Evolutionary conservation across 2,329 filamentous ascomycete species (phyloP).

Genomic region (Malbranchea zuffiana): DNA sequence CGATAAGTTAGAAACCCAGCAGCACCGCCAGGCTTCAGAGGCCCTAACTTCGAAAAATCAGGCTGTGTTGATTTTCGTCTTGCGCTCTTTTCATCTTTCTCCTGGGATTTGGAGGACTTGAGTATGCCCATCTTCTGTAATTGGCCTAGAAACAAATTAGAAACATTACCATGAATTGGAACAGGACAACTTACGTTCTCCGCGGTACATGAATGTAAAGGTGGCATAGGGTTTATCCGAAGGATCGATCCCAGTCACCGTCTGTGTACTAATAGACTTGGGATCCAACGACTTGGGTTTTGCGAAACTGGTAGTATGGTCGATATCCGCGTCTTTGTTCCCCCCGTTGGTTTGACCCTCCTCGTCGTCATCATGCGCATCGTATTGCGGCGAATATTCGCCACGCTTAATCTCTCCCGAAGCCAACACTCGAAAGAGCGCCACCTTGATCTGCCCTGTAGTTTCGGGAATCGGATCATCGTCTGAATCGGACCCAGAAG

Average conservation of each 20-base stretch:
- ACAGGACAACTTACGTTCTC: constrained; percentile 60
- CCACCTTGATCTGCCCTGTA: constrained; percentile 94
- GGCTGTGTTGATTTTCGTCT: constrained; percentile 75
- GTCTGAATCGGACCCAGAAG: constrained; percentile 58
- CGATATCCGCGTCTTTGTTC: constrained; percentile 65
- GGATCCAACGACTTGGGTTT: constrained; percentile 93
- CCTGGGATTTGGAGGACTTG: constrained; percentile 51
- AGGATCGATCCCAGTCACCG: constrained; percentile 94
- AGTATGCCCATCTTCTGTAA: constrained; percentile 92
- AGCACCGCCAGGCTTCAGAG: constrained; percentile 74
- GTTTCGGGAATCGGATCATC: constrained; percentile 81
- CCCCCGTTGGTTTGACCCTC: constrained; percentile 34
- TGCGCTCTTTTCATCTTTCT: constrained; percentile 48
- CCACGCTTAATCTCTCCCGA: constrained; percentile 96
- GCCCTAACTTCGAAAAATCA: constrained; percentile 74
- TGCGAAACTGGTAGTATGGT: constrained; percentile 95
- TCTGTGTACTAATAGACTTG: constrained; percentile 96
- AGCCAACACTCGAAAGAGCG: constrained; percentile 86
- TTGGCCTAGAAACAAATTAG: constrained; percentile 53
- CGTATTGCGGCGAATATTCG: constrained; percentile 95
- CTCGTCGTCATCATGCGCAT: constrained; percentile 90
- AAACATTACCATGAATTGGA: not conserved
- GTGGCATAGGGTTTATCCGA: constrained; percentile 92
- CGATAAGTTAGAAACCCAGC: constrained; percentile 85
- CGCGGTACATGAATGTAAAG: constrained; percentile 96